phyloP scores from a whole-genome alignment of 257 asterid genomes.

The Solanum lycopersicoides region DNA sequence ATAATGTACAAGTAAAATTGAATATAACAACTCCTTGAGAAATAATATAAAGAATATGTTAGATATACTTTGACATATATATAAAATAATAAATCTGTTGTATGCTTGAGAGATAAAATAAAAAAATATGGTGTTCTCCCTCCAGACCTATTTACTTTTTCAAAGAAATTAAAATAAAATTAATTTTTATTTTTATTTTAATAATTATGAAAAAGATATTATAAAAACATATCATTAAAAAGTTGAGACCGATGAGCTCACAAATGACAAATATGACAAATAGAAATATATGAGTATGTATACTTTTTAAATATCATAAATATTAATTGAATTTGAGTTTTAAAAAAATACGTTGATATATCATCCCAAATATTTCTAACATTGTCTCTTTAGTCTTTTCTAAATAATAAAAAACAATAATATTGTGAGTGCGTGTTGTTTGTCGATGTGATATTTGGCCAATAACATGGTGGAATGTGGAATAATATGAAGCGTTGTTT shows the following conservation, averaged over 20 bases:
- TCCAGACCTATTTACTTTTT: background rate
- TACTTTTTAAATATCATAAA: no score
- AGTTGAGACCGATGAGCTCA: no score
- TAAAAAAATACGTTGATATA: no score
- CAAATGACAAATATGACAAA: background rate
- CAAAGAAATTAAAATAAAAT: background rate
- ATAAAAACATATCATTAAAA: no score
- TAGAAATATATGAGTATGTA: no score
- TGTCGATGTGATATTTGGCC: conserved; percentile 22
- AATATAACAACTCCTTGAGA: background rate
- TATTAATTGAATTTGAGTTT: no score
- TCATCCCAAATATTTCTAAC: background rate
- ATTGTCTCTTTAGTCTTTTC: background rate
- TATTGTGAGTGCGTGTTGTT: conserved; percentile 7
- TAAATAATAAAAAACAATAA: background rate
- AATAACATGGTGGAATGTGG: conserved; percentile 36
- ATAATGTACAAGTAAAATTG: background rate
- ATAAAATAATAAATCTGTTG: background rate
- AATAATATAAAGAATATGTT: background rate
- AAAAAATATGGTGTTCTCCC: background rate
- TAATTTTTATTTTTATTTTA: background rate
- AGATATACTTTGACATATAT: no score
- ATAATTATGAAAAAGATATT: background rate
- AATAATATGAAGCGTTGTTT: conserved; percentile 10
- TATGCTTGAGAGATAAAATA: background rate